Evolutionary conservation across 2,329 filamentous ascomycete genomes (phyloP).

Genomic region (Xylariales sp.): DNA sequence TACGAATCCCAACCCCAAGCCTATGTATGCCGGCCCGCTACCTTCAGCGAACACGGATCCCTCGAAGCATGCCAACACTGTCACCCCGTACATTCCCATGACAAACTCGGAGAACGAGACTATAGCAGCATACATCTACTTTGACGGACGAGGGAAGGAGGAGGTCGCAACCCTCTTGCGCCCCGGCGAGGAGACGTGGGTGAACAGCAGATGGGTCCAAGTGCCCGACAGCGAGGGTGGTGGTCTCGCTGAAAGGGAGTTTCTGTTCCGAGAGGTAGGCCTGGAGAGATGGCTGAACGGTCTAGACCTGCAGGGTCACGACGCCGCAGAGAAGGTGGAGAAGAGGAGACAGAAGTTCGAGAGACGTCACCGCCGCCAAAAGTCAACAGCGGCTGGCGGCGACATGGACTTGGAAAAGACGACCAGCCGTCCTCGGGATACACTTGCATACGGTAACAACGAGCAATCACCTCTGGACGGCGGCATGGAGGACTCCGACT

Average conservation of each 20-base stretch:
- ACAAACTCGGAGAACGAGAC: constrained; percentile 94
- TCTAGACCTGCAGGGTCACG: constrained; percentile 87
- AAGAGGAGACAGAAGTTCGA: constrained; percentile 79
- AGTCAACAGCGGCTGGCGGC: constrained; percentile 34
- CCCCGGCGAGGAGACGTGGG: constrained; percentile 96
- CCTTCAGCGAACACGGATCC: constrained; percentile 47
- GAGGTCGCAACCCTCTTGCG: constrained; percentile 92
- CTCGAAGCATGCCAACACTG: constrained; percentile 45
- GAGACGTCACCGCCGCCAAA: constrained; percentile 61
- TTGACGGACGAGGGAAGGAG: constrained; percentile 90
- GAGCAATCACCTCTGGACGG: constrained; percentile 69
- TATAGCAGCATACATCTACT: constrained; percentile 98
- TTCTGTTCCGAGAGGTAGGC: constrained; percentile 93
- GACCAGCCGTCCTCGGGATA: constrained; percentile 37
- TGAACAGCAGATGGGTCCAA: constrained; percentile 97
- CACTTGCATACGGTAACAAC: constrained; percentile 77
- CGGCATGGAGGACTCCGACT: constrained; percentile 64
- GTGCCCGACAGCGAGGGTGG: constrained; percentile 87
- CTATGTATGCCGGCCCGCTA: constrained; percentile 73
- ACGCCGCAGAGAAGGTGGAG: constrained; percentile 84
- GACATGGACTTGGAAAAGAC: constrained; percentile 34
- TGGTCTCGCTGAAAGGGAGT: constrained; percentile 91
- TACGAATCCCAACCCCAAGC: constrained; percentile 73
- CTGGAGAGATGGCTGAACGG: constrained; percentile 96
- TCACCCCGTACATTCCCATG: constrained; percentile 85